phyloP scores from a whole-genome alignment of 495 filamentous ascomycete genomes.

The Massariosphaeria phaeospora region DNA sequence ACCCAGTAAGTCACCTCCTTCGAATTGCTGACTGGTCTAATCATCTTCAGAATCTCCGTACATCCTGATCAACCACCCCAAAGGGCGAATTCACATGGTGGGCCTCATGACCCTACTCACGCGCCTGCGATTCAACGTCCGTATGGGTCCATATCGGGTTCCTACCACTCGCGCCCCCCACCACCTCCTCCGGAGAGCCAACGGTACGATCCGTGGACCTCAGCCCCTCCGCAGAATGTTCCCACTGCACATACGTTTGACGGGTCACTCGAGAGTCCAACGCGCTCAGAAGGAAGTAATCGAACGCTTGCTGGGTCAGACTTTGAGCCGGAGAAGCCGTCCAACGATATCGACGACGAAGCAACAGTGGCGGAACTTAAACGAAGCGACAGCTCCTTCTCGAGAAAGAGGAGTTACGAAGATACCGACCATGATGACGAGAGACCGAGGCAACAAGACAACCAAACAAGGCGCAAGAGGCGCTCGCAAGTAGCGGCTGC shows the following conservation, averaged over 20 bases:
- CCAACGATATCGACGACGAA: slow-evolving; percentile 14
- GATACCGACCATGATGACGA: slow-evolving; percentile 33
- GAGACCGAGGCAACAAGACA: slow-evolving; percentile 30
- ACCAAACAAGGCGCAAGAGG: slow-evolving; percentile 33
- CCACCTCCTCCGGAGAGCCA: slow-evolving; percentile 17
- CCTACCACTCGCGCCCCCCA: slow-evolving; percentile 14
- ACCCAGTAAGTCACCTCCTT: slow-evolving; percentile 8
- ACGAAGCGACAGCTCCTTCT: slow-evolving; percentile 26
- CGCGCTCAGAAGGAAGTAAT: slow-evolving; percentile 34
- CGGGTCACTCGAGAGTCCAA: slow-evolving; percentile 23
- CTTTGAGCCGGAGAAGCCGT: slow-evolving; percentile 25
- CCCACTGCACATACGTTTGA: slow-evolving; percentile 17
- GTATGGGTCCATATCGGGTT: slow-evolving; percentile 24
- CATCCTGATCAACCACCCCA: slow-evolving; percentile 8
- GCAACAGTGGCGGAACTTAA: slow-evolving; percentile 7
- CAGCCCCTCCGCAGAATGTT: slow-evolving; percentile 3
- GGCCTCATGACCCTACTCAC: slow-evolving; percentile 11
- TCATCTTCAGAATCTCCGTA: not conserved
- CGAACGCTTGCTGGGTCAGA: slow-evolving; percentile 37
- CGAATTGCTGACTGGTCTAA: slow-evolving; percentile 1
- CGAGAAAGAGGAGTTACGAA: slow-evolving; percentile 37
- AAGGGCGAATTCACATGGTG: slow-evolving; percentile 26
- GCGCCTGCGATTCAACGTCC: slow-evolving; percentile 13
- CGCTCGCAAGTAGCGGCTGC: slow-evolving; percentile 32
- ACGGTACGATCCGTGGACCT: slow-evolving; percentile 26